phyloP scores from a whole-genome alignment of 441 rosid species.

The Metrosideros polymorpha region DNA sequence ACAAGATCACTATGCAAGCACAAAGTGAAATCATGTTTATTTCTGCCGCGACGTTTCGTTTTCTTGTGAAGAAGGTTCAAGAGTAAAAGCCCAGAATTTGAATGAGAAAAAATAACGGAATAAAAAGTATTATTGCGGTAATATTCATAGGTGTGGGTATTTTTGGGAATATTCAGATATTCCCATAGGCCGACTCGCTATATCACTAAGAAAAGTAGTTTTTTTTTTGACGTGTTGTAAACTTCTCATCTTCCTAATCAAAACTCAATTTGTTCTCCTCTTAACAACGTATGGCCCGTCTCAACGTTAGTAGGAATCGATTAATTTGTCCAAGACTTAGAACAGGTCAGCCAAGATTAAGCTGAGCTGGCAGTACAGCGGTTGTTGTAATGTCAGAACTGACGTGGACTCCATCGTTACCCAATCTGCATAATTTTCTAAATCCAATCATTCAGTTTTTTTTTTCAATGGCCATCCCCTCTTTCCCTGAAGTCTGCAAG shows the following conservation, averaged over 20 bases:
- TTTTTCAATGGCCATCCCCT: neutral
- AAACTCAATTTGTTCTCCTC: neutral
- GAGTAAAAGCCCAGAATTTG: neutral
- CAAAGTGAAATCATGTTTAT: neutral
- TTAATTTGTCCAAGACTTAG: neutral
- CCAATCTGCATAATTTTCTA: neutral
- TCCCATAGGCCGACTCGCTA: rapidly evolving
- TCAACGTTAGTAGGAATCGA: neutral
- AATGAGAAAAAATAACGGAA: neutral
- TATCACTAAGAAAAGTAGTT: neutral
- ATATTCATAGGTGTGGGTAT: neutral
- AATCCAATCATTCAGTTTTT: neutral
- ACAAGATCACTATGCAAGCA: neutral
- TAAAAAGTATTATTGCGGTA: neutral
- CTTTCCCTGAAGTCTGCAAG: neutral
- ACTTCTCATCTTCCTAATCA: neutral
- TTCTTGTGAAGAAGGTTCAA: neutral
- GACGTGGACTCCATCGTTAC: neutral
- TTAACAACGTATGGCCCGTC: neutral
- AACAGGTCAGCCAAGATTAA: neutral
- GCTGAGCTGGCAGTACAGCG: neutral
- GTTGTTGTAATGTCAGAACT: neutral
- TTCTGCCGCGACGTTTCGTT: neutral
- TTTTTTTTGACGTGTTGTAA: too few relatives aligned
- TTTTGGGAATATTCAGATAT: neutral